Evolutionary conservation across 306 rosid species (phyloP).

Genomic region (Glycyrrhiza uralensis): DNA sequence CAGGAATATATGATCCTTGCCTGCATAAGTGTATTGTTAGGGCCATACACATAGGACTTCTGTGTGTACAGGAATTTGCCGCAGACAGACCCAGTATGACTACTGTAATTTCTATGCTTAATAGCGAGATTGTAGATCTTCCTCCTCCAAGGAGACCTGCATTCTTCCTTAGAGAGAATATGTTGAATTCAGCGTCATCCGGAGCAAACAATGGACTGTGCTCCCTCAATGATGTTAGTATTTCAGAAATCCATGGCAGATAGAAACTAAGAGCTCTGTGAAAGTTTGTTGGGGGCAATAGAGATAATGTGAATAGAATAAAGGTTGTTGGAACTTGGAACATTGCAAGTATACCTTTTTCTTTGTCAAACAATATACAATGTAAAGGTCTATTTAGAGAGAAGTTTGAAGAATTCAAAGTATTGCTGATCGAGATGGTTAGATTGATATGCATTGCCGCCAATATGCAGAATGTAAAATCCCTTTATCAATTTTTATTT

Average conservation of each 20-base stretch:
- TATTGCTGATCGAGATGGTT: too few species aligned
- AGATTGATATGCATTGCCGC: too few species aligned
- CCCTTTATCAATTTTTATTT: too few species aligned
- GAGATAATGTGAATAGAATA: not conserved
- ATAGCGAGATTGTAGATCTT: slow-evolving; percentile 11
- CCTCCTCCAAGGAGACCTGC: slow-evolving; percentile 22
- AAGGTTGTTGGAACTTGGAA: not conserved
- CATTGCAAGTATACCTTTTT: not conserved
- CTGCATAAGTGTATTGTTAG: not conserved
- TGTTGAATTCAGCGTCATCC: not conserved
- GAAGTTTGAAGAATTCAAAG: too few species aligned
- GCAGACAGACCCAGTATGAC: slow-evolving; percentile 22
- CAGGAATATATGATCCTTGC: not conserved
- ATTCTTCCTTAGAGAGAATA: not conserved
- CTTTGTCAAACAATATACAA: not conserved
- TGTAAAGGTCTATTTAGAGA: not conserved
- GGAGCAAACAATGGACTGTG: not conserved
- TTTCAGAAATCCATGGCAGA: slow-evolving; percentile 14
- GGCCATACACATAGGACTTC: slow-evolving; percentile 24
- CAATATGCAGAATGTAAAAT: too few species aligned
- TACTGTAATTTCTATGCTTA: slow-evolving; percentile 11
- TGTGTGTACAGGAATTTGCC: slow-evolving; percentile 21
- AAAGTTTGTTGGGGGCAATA: not conserved
- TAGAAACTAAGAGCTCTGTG: not conserved
- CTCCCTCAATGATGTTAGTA: not conserved